Base-by-base conservation (phyloP, 176 grass and related monocot species). In the Canna indica region DNA sequence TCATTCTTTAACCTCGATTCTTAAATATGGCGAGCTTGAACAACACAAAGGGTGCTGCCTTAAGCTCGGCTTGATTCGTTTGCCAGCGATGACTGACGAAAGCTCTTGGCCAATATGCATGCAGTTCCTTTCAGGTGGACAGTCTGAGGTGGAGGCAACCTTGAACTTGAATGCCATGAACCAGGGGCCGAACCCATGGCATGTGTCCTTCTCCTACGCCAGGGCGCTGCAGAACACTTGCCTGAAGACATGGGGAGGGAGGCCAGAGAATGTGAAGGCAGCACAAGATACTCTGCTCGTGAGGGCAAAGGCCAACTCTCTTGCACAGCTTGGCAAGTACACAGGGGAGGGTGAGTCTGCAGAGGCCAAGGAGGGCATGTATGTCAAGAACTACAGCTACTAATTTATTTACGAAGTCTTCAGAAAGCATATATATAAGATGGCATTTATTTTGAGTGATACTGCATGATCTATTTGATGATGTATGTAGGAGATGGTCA, bases 101-200 rank as follows among this genome's bases (percentile, higher is more conserved):
- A 9, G 25, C 26, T 3, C 26, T 6, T 25, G 11, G 17, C 8
- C 0, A 58, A 3, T 13, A 25, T 26, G 53, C n/a, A 11, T 18
- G 69, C 76, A 97, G 94, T 97, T 97, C 89, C 76, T 97, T 66
- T 97, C 94, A 33, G 94, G 94, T 8, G 94, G 94, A 2, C 94
- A 97, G 73, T 97, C 94, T 24, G 89, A 97, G 72, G 84, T 93
- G 47, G 94, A 97, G 86, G 94, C 94, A 18, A 97, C 94, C 20
- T 77, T 77, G 72, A 97, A 97, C 86, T 65, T 97, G 75, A 97
- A 97, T 81, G 89, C 94, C 64, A 97, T 97, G 89, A 97, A 97
- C 89, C 89, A 97, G 61, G 47, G 84, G 25, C 13, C 89, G 13
- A 83, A 87, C 88, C 94, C 94, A 24, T 97, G 89, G 94, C 94